phyloP scores from a whole-genome alignment of 2,329 filamentous ascomycete species.

The Fusarium nygamai region DNA sequence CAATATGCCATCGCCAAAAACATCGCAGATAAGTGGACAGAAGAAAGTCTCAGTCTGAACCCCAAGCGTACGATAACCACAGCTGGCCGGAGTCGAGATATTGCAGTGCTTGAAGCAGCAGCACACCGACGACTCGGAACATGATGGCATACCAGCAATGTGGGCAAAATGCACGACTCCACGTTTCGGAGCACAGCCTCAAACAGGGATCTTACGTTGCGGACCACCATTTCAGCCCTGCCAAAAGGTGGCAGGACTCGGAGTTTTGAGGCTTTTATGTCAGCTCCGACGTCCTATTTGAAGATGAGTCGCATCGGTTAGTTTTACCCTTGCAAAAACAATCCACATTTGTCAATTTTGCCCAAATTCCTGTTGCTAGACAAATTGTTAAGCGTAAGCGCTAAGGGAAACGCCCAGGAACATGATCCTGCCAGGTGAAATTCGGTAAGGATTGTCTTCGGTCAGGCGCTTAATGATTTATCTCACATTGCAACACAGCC shows the following conservation, averaged over 20 bases:
- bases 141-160: background rate
- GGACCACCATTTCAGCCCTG: background rate
- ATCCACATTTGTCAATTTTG: background rate
- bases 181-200: background rate
- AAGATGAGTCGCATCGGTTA: background rate
- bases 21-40: background rate
- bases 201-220: background rate
- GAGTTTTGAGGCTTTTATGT: background rate
- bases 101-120: background rate
- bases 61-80: no score
- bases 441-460: background rate
- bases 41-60: background rate
- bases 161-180: background rate
- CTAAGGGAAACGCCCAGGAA: background rate
- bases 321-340: background rate
- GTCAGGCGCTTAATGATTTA: background rate
- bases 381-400: background rate
- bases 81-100: background rate
- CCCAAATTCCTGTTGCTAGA: background rate
- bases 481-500: background rate
- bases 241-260: background rate
- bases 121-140: background rate
- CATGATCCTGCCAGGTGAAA: background rate
- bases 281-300: background rate
- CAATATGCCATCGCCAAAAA: no score